A percentile compares a stretch with the other conserved stretches of the same genome.
Evolutionary conservation across 352 stramenopile genomes (phyloP).

Genomic region (Phytophthora foliorum): DNA sequence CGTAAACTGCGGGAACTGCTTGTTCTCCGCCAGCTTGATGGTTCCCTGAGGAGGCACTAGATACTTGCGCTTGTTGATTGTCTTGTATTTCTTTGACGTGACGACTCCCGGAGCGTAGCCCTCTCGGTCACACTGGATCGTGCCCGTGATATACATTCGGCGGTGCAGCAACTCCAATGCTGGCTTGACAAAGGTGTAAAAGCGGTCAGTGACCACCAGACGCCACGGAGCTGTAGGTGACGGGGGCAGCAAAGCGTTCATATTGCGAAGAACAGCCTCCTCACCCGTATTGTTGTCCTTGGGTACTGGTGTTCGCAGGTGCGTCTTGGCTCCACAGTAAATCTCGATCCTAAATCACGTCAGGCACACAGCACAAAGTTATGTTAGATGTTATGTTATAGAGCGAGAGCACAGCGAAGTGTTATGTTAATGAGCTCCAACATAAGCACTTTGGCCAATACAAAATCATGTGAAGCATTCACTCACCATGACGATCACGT

Average conservation of each 20-base stretch:
- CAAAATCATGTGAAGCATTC: neutral
- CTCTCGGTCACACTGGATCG: neutral
- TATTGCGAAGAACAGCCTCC: constrained; percentile 6
- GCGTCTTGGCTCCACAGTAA: constrained; percentile 8
- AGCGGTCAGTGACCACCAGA: constrained; percentile 1
- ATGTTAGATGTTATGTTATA: neutral
- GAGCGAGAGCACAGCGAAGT: neutral
- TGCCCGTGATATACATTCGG: constrained; percentile 2
- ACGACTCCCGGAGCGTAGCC: neutral
- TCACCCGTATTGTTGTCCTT: constrained; percentile 12
- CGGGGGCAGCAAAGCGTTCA: constrained; percentile 1
- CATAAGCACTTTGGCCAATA: constrained; percentile 14
- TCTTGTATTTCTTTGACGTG: constrained; percentile 1
- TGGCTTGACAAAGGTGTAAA: constrained; percentile 5
- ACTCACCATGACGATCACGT: neutral
- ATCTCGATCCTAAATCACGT: neutral
- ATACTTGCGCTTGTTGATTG: constrained; percentile 1
- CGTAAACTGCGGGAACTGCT: constrained; percentile 9
- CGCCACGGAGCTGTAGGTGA: constrained; percentile 1
- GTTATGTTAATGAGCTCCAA: neutral
- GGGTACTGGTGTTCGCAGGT: neutral
- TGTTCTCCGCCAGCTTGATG: constrained; percentile 13
- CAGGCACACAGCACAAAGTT: neutral
- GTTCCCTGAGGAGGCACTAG: constrained; percentile 9
- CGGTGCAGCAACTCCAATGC: constrained; percentile 4